These are phyloP conservation scores for Prunus davidiana DNA, from an alignment of 306 rosid species.

Conservation along the genomic window DNA sequence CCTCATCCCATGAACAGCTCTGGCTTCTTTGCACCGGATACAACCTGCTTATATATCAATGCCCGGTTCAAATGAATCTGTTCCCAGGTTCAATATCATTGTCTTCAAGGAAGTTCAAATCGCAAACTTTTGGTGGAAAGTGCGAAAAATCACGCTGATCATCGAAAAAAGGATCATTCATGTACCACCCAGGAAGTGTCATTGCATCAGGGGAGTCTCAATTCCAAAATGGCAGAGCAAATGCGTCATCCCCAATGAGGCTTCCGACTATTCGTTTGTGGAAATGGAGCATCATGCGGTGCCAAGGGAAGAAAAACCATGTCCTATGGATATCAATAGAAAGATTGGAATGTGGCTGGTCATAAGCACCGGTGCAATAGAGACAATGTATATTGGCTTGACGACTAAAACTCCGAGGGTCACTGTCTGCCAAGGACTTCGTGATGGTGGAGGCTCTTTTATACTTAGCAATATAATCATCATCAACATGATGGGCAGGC, in stretches of 20 bases:
- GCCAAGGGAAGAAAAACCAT: conserved; percentile 29
- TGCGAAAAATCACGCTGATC: conserved; percentile 12
- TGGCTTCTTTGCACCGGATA: conserved; percentile 15
- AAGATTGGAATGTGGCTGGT: background rate
- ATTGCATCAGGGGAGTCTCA: conserved; percentile 26
- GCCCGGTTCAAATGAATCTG: conserved; percentile 6
- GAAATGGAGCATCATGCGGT: conserved; percentile 20
- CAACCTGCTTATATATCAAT: conserved; percentile 17
- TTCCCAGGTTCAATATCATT: background rate
- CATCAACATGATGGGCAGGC: conserved; percentile 3
- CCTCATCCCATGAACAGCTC: conserved; percentile 27
- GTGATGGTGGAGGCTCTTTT: conserved; percentile 4
- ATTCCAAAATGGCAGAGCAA: conserved; percentile 32
- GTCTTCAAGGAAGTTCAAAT: background rate
- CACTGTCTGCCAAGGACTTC: conserved; percentile 20
- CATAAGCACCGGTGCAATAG: conserved; percentile 25
- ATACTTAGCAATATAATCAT: conserved; percentile 14
- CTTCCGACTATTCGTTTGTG: conserved; percentile 22
- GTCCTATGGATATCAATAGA: conserved; percentile 5
- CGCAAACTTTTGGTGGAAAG: background rate
- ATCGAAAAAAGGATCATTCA: background rate
- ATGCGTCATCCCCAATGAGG: conserved; percentile 18
- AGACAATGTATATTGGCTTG: conserved; percentile 24
- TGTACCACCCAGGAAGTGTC: conserved; percentile 10
- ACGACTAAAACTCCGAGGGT: conserved; percentile 22